Evolutionary conservation across 441 rosid species (phyloP), one percentile per base, ranked within the genome.

Genomic region (Corymbia citriodora): DNA sequence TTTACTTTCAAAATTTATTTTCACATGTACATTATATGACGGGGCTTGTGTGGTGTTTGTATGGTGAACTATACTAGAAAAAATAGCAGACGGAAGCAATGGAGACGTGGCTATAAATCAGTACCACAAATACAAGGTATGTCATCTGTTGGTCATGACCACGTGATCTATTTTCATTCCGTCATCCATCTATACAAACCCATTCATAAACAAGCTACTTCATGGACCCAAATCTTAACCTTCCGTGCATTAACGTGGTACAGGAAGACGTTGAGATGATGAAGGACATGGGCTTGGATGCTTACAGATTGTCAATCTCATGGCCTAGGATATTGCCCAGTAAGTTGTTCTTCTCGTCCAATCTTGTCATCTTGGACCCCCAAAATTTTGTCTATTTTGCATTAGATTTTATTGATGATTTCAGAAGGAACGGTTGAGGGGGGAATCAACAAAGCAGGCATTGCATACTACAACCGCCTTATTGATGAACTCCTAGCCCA

Each of bases 231-330:
- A 36, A 21, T 40, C 83, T 40, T 40, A 74, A 36, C 27, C 21
- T 40, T 74, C 83, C 29, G 83, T 19, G 83, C 88, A 86, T 86
- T 9, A 29, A 29, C 7, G 11, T 59, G 50, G 25, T 25, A n/a
- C 89, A 89, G 87, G 52, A 89, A 89, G 88, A 81, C 29, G 55
- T 81, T 13, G 72, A 19, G 33, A 81, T 89, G 16, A 33, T 81
- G 87, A 89, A 89, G 88, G 87, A 89, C 40, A 89, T 89, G 90
- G 87, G 72, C 9, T 82, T 81, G 54, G 90, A 89, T 89, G 87
- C 90, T 81, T 89, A 89, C 57, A 89, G 90, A 57, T n/a, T 89
- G 15, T 89, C 90, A 40, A 54, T 89, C 52, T 89, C 90, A 12
- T 89, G 90, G 90, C 87, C 90, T 55, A 36, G 90, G 61, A 81